Percentiles rank a stretch among this genome's conserved stretches.
Conservation (phyloP, 805 yeast species). For the Metschnikowia shivogae region DNA sequence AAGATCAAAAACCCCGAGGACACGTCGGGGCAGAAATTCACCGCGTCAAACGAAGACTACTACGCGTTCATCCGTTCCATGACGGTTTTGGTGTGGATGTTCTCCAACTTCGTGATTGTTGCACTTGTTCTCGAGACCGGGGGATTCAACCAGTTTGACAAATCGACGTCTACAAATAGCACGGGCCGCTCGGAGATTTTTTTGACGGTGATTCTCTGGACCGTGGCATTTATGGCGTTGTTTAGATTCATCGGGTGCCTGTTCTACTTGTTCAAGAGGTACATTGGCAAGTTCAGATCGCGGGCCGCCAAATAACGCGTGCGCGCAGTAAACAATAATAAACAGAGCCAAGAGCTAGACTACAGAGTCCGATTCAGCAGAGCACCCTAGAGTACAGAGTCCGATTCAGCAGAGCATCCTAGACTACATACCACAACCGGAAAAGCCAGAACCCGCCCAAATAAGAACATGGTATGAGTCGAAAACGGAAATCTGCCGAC, state of each 20-base stretch:
- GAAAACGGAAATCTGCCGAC: slow-evolving; percentile 14
- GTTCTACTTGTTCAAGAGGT: slow-evolving; percentile 41
- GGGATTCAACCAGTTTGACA: slow-evolving; percentile 38
- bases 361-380: not conserved
- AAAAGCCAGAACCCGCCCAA: not conserved
- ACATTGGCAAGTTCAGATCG: slow-evolving; percentile 23
- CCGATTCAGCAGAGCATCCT: not conserved
- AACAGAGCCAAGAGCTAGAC: not conserved
- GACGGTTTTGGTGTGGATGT: slow-evolving; percentile 46
- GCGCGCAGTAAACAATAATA: not conserved
- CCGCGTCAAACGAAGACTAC: slow-evolving; percentile 40
- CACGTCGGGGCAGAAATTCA: slow-evolving; percentile 23
- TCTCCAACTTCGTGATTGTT: slow-evolving; percentile 38
- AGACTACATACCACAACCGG: not conserved
- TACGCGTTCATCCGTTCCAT: slow-evolving; percentile 43
- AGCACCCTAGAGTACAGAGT: not conserved
- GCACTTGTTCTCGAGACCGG: slow-evolving; percentile 44
- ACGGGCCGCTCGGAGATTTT: slow-evolving; percentile 38
- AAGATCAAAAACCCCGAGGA: slow-evolving; percentile 45
- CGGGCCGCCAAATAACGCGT: slow-evolving; percentile 4
- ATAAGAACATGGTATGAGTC: slow-evolving; percentile 14
- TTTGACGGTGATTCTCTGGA: slow-evolving; percentile 54
- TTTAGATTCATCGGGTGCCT: slow-evolving; percentile 54
- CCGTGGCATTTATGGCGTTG: slow-evolving; percentile 57
- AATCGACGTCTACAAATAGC: slow-evolving; percentile 27